Conservation (phyloP, 2,329 filamentous ascomycete genomes). For the Hypomyces rosellus region DNA sequence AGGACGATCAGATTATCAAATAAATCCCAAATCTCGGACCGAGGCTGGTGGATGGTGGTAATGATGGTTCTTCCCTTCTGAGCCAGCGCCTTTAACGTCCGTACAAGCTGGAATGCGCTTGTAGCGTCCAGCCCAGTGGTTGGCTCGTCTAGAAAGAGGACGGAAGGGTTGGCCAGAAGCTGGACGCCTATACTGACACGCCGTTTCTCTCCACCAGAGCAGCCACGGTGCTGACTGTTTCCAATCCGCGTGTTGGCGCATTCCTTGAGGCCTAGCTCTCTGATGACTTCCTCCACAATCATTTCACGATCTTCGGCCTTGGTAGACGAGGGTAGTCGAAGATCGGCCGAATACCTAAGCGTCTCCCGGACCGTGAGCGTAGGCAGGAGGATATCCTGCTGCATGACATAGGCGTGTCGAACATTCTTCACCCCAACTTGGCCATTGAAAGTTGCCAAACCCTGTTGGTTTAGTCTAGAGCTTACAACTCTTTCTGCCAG, state of each 20-base stretch:
- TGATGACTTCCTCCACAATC: slow-evolving; percentile 70
- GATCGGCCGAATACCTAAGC: slow-evolving; percentile 63
- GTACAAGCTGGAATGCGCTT: slow-evolving; percentile 66
- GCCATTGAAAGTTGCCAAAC: slow-evolving; percentile 57
- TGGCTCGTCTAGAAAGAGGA: slow-evolving; percentile 73
- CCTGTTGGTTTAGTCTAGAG: slow-evolving; percentile 43
- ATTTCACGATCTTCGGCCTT: slow-evolving; percentile 50
- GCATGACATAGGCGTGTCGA: slow-evolving; percentile 65
- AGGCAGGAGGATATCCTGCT: slow-evolving; percentile 68
- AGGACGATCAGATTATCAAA: slow-evolving; percentile 68
- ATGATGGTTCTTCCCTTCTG: slow-evolving; percentile 64
- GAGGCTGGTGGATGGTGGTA: slow-evolving; percentile 69
- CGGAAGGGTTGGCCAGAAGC: slow-evolving; percentile 69
- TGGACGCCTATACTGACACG: slow-evolving; percentile 73
- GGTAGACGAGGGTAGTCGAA: slow-evolving; percentile 60
- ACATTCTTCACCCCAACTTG: slow-evolving; percentile 45
- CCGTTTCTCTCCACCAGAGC: slow-evolving; percentile 73
- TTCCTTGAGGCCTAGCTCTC: slow-evolving; percentile 69
- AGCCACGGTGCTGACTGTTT: slow-evolving; percentile 64
- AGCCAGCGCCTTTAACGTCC: slow-evolving; percentile 62
- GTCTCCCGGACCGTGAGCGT: slow-evolving; percentile 73
- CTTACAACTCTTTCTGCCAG: slow-evolving; percentile 64
- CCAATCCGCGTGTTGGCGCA: slow-evolving; percentile 71
- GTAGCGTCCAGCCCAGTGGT: slow-evolving; percentile 74
- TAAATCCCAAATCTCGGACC: slow-evolving; percentile 72